These are phyloP conservation scores for Kazachstania sp. DNA, from an alignment of 1,139 yeast species.

Conservation along the genomic window DNA sequence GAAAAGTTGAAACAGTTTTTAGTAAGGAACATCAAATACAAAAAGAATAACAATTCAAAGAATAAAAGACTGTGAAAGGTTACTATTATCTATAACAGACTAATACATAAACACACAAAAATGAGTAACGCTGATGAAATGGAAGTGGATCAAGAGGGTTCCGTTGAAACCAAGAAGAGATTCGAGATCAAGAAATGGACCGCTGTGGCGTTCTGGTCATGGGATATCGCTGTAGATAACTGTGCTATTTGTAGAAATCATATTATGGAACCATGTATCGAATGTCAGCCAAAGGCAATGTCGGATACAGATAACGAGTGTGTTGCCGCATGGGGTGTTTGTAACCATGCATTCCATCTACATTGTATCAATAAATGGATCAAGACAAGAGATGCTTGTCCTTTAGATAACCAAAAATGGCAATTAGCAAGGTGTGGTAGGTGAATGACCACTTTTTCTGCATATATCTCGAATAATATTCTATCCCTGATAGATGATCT, in stretches of 20 bases:
- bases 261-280: slow-evolving; percentile 97
- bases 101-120: no score
- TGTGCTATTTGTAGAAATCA: slow-evolving; percentile 99
- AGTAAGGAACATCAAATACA: no score
- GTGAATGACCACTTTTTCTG: slow-evolving; percentile 7
- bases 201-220: slow-evolving; percentile 98
- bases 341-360: slow-evolving; percentile 51
- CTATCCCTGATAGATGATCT: not conserved
- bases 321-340: slow-evolving; percentile 94
- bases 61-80: no score
- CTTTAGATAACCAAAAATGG: slow-evolving; percentile 94
- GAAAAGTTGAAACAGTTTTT: no score
- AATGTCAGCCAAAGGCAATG: slow-evolving; percentile 82
- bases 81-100: no score
- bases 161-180: slow-evolving; percentile 33
- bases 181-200: slow-evolving; percentile 86
- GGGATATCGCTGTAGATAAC: slow-evolving; percentile 95
- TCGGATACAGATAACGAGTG: slow-evolving; percentile 68
- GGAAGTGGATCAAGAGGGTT: slow-evolving; percentile 19
- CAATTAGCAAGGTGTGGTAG: slow-evolving; percentile 73
- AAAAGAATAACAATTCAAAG: no score
- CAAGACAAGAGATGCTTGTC: slow-evolving; percentile 95
- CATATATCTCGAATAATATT: not conserved
- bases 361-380: slow-evolving; percentile 97
- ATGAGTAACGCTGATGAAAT: slow-evolving; percentile 15